Evolutionary conservation across 2,329 filamentous ascomycete genomes (phyloP).

Genomic region (Gnomoniopsis sp.): DNA sequence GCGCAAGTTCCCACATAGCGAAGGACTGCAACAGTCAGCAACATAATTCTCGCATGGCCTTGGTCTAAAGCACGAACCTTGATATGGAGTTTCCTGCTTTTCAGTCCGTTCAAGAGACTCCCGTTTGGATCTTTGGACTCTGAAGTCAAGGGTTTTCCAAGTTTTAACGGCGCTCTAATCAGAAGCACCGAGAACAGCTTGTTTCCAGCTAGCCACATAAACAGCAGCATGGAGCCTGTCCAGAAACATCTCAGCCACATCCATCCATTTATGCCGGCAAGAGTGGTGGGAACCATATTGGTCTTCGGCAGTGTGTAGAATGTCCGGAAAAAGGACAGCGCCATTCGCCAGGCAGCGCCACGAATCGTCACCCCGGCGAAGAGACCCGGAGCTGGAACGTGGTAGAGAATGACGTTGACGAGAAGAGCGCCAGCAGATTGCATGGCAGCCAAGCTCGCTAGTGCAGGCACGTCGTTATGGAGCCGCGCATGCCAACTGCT

Average conservation of each 20-base stretch:
- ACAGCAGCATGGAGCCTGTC: slow-evolving; percentile 63
- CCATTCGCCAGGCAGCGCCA: slow-evolving; percentile 62
- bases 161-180: slow-evolving; percentile 77
- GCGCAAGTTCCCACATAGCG: slow-evolving; percentile 85
- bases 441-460: slow-evolving; percentile 36
- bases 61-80: slow-evolving; percentile 46
- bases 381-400: neutral
- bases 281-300: slow-evolving; percentile 55
- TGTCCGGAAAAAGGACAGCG: slow-evolving; percentile 66
- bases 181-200: slow-evolving; percentile 77
- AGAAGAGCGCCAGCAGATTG: slow-evolving; percentile 46
- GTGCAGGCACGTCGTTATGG: slow-evolving; percentile 34
- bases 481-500: slow-evolving; percentile 33
- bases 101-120: slow-evolving; percentile 79
- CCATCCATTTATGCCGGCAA: slow-evolving; percentile 29
- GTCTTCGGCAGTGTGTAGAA: slow-evolving; percentile 75
- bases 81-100: slow-evolving; percentile 75
- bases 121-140: slow-evolving; percentile 91
- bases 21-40: slow-evolving; percentile 55
- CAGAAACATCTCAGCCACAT: slow-evolving; percentile 43
- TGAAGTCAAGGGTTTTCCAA: slow-evolving; percentile 75
- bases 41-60: too few relatives aligned
- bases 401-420: slow-evolving; percentile 55
- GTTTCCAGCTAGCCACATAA: slow-evolving; percentile 77
- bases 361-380: slow-evolving; percentile 40